These are phyloP conservation scores for Candida quercuum DNA, from an alignment of 805 yeast genomes.

Conservation along the genomic window DNA sequence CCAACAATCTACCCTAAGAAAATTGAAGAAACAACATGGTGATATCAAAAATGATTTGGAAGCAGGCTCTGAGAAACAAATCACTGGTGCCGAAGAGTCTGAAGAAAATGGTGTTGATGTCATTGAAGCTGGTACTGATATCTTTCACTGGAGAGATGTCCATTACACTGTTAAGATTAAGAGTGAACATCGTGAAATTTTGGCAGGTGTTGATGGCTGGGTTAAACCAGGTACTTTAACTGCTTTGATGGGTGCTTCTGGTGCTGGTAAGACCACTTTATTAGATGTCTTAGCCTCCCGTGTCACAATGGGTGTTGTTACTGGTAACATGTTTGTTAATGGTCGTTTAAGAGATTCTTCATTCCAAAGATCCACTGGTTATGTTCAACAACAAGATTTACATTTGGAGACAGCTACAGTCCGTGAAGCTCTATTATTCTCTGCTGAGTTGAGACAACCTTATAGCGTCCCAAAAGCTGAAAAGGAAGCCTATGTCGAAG, in stretches of 20 bases:
- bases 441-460: constrained; percentile 68
- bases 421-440: constrained; percentile 63
- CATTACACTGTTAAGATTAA: constrained; percentile 66
- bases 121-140: constrained; percentile 35
- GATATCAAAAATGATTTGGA: constrained; percentile 22
- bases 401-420: constrained; percentile 64
- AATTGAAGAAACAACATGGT: constrained; percentile 36
- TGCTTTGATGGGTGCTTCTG: constrained; percentile 74
- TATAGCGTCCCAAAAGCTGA: constrained; percentile 42
- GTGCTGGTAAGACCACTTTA: constrained; percentile 78
- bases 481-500: constrained; percentile 61
- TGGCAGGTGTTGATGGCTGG: constrained; percentile 72
- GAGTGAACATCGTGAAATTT: constrained; percentile 51
- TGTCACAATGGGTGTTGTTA: constrained; percentile 63
- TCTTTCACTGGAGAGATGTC: constrained; percentile 76
- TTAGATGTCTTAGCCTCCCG: constrained; percentile 68
- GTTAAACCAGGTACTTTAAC: constrained; percentile 80
- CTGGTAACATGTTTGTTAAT: constrained; percentile 63
- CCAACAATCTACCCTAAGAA: constrained; percentile 42
- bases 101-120: constrained; percentile 21
- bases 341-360: constrained; percentile 56
- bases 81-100: constrained; percentile 15
- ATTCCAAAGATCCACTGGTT: constrained; percentile 50
- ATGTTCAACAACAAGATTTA: constrained; percentile 74
- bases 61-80: constrained; percentile 25